Base-by-base conservation (phyloP, 805 yeast species). In the Sugiyamaella americana region DNA sequence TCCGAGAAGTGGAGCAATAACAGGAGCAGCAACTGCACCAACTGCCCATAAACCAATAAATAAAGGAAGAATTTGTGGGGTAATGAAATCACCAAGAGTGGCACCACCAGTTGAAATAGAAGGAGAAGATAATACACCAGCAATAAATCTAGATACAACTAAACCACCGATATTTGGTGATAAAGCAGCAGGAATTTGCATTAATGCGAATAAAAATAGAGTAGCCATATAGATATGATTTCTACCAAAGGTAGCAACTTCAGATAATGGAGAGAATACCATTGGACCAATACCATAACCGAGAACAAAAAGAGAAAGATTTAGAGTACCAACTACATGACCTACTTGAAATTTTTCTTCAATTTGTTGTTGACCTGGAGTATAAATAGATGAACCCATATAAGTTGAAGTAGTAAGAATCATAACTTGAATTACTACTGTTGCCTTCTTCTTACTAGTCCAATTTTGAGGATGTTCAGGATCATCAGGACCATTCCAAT, bases 211-310 rank as follows among this genome's bases (percentile, higher is more conserved):
- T 2, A 76, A 36, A 46, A 75, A 62, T 26, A 77, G 60, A 2
- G 82, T 68, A 18, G 62, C 41, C 35, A 72, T 60, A 55, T 77
- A 79, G 32, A 75, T 66, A 22, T 43, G 49, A 16, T 44, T 75
- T 75, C 93, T 74, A 43, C 68, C 68, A 41, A 60, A 64, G 26
- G 69, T 65, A 38, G 73, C 72, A 42, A 70, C 53, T 58, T 77
- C 81, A 2, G 79, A 73, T 11, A 76, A 52, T 1, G 83, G 84
- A 1, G 82, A 84, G 73, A 79, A 76, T 11, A 81, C 50, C 60
- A 80, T 64, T 2, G 85, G 84, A 0, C 87, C 88, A 5, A 77
- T 59, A 1, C 83, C 84, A 54, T 80, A 75, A 0, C 87, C 88
- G 40, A 80, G 60, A n/a, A 82, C 76, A 52, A 74, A 82, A 10